Conservation (phyloP, 768 basidiomycete species). For the Leccinum broughii region DNA sequence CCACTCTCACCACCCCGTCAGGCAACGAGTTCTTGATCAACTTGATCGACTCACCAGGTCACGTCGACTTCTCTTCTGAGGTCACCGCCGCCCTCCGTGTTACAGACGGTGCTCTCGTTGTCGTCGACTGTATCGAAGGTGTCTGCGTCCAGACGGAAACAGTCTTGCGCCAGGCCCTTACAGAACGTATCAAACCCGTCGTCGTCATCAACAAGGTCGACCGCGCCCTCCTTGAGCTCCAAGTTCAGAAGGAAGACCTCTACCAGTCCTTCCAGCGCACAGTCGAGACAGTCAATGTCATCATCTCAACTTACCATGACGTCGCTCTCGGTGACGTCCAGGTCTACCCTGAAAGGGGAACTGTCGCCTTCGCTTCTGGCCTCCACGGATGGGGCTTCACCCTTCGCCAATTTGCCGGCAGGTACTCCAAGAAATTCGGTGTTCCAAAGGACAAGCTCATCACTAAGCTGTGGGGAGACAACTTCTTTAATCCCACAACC, state of each 20-base stretch:
- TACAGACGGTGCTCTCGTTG: slow-evolving; percentile 98
- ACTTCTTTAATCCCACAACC: slow-evolving; percentile 97
- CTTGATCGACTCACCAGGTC: slow-evolving; percentile 98
- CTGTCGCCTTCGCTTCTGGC: slow-evolving; percentile 98
- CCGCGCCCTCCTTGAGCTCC: slow-evolving; percentile 97
- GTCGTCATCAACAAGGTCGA: slow-evolving; percentile 99
- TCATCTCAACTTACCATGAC: slow-evolving; percentile 97
- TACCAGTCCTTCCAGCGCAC: slow-evolving; percentile 98
- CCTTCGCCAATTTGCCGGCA: slow-evolving; percentile 91
- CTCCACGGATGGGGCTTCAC: slow-evolving; percentile 99
- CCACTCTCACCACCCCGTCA: slow-evolving; percentile 24
- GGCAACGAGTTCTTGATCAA: slow-evolving; percentile 99
- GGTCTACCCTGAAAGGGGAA: slow-evolving; percentile 98
- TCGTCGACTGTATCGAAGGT: slow-evolving; percentile 99
- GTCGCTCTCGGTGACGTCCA: slow-evolving; percentile 94
- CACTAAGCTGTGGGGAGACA: slow-evolving; percentile 97
- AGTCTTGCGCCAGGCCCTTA: slow-evolving; percentile 93
- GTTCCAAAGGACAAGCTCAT: slow-evolving; percentile 99
- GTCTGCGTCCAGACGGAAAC: slow-evolving; percentile 99
- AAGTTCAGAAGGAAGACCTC: slow-evolving; percentile 94
- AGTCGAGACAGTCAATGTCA: slow-evolving; percentile 97
- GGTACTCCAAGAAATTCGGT: slow-evolving; percentile 98
- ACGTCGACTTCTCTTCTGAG: slow-evolving; percentile 99
- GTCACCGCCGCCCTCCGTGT: slow-evolving; percentile 99
- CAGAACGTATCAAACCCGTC: slow-evolving; percentile 99